Percentiles rank a stretch among this genome's conserved stretches.
These are phyloP conservation scores for Diophrys sp. DNA, from an alignment of 73 alveolate genomes.

Conservation along the genomic window DNA sequence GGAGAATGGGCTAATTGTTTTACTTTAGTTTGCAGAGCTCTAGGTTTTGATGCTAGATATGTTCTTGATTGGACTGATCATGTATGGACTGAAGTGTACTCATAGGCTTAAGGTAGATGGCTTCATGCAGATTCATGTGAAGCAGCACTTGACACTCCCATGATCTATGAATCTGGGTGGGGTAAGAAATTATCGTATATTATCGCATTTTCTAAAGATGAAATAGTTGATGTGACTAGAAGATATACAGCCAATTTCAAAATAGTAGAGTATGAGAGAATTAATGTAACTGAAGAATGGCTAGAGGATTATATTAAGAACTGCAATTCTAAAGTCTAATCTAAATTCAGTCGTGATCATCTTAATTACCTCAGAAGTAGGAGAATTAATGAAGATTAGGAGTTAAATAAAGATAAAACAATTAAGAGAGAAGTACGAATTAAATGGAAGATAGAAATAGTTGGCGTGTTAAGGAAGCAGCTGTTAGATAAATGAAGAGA, in stretches of 20 bases:
- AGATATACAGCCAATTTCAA: conserved; percentile 72
- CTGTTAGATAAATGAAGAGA: too few relatives aligned
- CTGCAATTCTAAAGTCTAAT: conserved; percentile 38
- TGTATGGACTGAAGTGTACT: conserved; percentile 91
- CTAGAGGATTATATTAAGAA: conserved; percentile 36
- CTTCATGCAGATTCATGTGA: conserved; percentile 90
- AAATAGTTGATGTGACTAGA: conserved; percentile 81
- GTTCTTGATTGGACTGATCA: conserved; percentile 91
- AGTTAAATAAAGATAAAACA: conserved; percentile 20
- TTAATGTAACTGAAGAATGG: conserved; percentile 57
- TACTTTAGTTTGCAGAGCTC: conserved; percentile 76
- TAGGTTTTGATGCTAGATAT: conserved; percentile 77
- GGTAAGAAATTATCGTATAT: conserved; percentile 84
- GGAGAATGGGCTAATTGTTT: conserved; percentile 96
- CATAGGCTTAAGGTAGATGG: conserved; percentile 71
- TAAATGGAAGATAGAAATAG: not conserved
- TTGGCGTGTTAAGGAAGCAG: too few relatives aligned
- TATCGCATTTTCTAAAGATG: conserved; percentile 75
- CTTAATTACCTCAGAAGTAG: conserved; percentile 31
- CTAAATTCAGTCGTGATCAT: conserved; percentile 21
- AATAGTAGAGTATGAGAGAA: conserved; percentile 62
- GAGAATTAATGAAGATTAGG: conserved; percentile 33
- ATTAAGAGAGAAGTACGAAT: conserved; percentile 32
- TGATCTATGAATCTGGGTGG: conserved; percentile 91
- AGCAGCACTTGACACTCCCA: conserved; percentile 79